phyloP scores from a whole-genome alignment of 768 basidiomycete species.

The Austroboletus eburneus region DNA sequence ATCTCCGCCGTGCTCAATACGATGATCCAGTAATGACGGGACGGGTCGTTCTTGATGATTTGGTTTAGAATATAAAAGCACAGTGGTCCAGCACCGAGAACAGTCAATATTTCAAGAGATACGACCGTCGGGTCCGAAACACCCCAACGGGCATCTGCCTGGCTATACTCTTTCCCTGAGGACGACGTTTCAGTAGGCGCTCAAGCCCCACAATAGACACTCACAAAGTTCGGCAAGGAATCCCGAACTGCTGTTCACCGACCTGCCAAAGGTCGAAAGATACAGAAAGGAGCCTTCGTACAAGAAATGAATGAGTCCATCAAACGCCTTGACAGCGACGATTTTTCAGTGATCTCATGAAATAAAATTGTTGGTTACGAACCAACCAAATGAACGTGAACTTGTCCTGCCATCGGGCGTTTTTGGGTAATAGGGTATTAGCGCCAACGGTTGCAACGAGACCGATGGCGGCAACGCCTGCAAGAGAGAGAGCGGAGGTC shows the following conservation, averaged over 20 bases:
- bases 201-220: conserved; percentile 21
- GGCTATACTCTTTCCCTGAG: conserved; percentile 76
- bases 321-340: conserved; percentile 53
- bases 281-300: conserved; percentile 82
- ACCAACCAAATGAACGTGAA: conserved; percentile 80
- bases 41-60: conserved; percentile 59
- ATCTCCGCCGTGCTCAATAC: conserved; percentile 72
- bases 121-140: conserved; percentile 73
- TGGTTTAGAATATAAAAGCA: conserved; percentile 69
- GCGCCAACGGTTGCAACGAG: conserved; percentile 50
- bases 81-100: conserved; percentile 66
- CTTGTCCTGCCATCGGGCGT: conserved; percentile 58
- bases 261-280: conserved; percentile 68
- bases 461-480: conserved; percentile 50
- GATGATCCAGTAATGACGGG: conserved; percentile 64
- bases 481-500: conserved; percentile 63
- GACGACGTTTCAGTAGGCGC: not conserved
- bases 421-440: conserved; percentile 56
- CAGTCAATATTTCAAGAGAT: conserved; percentile 79
- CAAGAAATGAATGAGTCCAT: conserved; percentile 73
- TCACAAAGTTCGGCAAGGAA: conserved; percentile 72
- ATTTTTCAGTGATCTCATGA: not conserved
- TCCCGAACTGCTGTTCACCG: conserved; percentile 65
- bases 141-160: conserved; percentile 82
- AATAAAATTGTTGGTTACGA: conserved; percentile 18